phyloP scores from a whole-genome alignment of 2,329 filamentous ascomycete species.

The Cladophialophora chaetospira region DNA sequence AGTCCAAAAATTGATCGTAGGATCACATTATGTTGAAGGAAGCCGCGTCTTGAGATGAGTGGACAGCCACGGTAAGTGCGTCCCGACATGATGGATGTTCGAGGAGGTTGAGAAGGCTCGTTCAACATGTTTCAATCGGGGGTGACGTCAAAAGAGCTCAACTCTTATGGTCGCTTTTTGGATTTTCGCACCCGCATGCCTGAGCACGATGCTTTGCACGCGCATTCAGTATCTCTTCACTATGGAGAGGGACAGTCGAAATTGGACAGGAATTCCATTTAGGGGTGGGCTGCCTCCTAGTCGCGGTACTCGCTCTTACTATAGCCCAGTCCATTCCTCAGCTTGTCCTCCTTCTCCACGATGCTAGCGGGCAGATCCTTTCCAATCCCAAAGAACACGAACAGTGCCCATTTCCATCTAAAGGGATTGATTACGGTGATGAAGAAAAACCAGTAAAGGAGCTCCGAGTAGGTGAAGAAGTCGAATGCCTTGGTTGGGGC shows the following conservation, averaged over 20 bases:
- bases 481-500: slow-evolving; percentile 78
- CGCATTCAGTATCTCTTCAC: too few species aligned
- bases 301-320: slow-evolving; percentile 14
- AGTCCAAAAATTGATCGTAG: not conserved
- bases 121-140: not conserved
- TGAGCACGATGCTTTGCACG: too few species aligned
- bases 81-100: not conserved
- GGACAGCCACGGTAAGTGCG: not conserved
- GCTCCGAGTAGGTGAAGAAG: slow-evolving; percentile 84
- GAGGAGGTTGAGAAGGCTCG: not conserved
- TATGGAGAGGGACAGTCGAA: too few species aligned
- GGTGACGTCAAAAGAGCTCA: not conserved
- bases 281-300: not conserved
- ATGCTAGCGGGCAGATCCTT: slow-evolving; percentile 65
- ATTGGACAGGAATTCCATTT: not conserved
- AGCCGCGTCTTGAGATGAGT: not conserved
- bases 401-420: slow-evolving; percentile 85
- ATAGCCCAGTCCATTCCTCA: slow-evolving; percentile 57
- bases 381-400: slow-evolving; percentile 78
- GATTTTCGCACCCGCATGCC: too few species aligned
- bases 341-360: slow-evolving; percentile 65
- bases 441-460: slow-evolving; percentile 84
- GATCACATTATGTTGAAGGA: too few species aligned
- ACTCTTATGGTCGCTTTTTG: too few species aligned
- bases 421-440: slow-evolving; percentile 80